Evolutionary conservation across 1,284 basidiomycete genomes (phyloP).

Genomic region (Pascua guehoae): DNA sequence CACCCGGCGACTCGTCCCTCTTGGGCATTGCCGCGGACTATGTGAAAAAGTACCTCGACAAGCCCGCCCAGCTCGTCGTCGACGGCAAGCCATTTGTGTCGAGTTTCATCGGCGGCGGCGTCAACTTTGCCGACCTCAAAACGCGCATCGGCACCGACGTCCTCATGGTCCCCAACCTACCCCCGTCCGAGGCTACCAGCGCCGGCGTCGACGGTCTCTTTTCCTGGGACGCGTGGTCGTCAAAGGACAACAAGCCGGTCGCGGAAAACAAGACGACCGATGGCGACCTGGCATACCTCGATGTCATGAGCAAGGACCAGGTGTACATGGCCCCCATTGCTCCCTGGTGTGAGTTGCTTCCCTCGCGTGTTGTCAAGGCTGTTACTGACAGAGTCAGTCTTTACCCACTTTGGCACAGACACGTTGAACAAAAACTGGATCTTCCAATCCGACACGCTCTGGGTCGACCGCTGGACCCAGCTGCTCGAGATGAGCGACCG

Average conservation of each 20-base stretch:
- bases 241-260: conserved; percentile 40
- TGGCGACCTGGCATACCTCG: conserved; percentile 36
- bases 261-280: conserved; percentile 26
- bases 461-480: conserved; percentile 48
- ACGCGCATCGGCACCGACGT: conserved; percentile 28
- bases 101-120: conserved; percentile 46
- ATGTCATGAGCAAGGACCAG: conserved; percentile 19
- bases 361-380: neutral
- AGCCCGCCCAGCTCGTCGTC: conserved; percentile 34
- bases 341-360: conserved; percentile 40
- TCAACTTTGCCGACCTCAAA: conserved; percentile 36
- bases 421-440: conserved; percentile 49
- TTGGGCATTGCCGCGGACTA: conserved; percentile 19
- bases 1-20: conserved; percentile 14
- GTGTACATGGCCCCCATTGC: conserved; percentile 48
- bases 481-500: conserved; percentile 33
- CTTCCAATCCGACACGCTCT: conserved; percentile 46
- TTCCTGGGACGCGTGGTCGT: conserved; percentile 48
- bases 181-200: conserved; percentile 6
- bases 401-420: conserved; percentile 46
- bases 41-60: conserved; percentile 29
- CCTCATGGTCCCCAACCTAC: conserved; percentile 42
- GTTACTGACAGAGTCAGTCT: conserved; percentile 27
- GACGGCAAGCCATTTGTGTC: conserved; percentile 44
- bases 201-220: conserved; percentile 34